Percentiles rank a stretch among this genome's conserved stretches.
Conservation (phyloP, 2,329 filamentous ascomycete genomes). For the Pseudogymnoascus sp. region DNA sequence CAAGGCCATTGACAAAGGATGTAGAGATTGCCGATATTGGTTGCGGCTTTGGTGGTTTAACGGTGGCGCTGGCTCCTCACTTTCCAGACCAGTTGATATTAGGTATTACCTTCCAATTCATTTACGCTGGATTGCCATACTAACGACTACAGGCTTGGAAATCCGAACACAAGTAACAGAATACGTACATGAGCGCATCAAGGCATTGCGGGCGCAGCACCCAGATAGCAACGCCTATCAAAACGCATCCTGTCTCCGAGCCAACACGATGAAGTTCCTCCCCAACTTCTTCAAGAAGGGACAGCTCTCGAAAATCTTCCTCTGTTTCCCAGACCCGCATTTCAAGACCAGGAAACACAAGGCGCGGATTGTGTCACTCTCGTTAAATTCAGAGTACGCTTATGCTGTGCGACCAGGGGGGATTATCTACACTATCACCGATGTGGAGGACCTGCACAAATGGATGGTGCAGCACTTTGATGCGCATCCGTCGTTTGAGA, state of each 20-base stretch:
- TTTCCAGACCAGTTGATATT: slow-evolving; percentile 77
- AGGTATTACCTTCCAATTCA: slow-evolving; percentile 42
- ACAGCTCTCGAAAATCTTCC: slow-evolving; percentile 85
- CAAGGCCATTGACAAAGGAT: slow-evolving; percentile 47
- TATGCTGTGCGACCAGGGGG: slow-evolving; percentile 78
- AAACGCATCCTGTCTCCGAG: slow-evolving; percentile 81
- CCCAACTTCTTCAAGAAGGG: slow-evolving; percentile 85
- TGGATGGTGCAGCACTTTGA: slow-evolving; percentile 91
- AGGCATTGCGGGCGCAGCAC: slow-evolving; percentile 65
- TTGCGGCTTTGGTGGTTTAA: slow-evolving; percentile 87
- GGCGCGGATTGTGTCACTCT: slow-evolving; percentile 82
- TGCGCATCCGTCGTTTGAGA: slow-evolving; percentile 68
- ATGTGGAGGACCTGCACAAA: slow-evolving; percentile 84
- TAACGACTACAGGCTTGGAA: slow-evolving; percentile 60
- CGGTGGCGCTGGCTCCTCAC: slow-evolving; percentile 74
- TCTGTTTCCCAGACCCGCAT: slow-evolving; percentile 97
- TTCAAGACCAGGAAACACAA: slow-evolving; percentile 98
- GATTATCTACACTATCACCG: slow-evolving; percentile 90
- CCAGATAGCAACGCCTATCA: slow-evolving; percentile 52
- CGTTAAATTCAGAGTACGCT: slow-evolving; percentile 87
- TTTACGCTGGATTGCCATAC: slow-evolving; percentile 10
- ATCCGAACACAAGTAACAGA: slow-evolving; percentile 85
- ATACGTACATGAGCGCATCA: slow-evolving; percentile 82
- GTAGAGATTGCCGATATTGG: slow-evolving; percentile 95
- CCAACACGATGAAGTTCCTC: slow-evolving; percentile 99